Base-by-base conservation (phyloP, 1,284 basidiomycete genomes). In the Xerocomus amazonicus region DNA sequence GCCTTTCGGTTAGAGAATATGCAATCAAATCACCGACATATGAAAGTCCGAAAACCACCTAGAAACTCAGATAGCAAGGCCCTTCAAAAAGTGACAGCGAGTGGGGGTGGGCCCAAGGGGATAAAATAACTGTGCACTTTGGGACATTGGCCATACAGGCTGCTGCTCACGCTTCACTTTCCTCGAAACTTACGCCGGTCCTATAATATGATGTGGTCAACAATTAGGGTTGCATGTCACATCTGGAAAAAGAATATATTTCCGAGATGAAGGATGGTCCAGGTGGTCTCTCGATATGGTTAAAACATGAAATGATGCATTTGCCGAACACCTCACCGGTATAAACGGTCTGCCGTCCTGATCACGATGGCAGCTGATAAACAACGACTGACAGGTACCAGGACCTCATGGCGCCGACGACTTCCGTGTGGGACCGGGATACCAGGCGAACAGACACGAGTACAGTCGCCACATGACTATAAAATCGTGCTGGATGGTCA, bases 401-500 rank as follows among this genome's bases (percentile, higher is more conserved):
- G 39, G 42, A 50, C 59, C 32, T 77, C 98, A 39, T 95, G 92
- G 44, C 75, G 93, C 32, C 79, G 92, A 38, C 93, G 97, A 87
- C 84, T 12, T 90, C 94, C 75, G 97, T 46, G 78, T 80, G 54
- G 31, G 89, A 90, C 66, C 78, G 35, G 45, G 47, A 48, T 47
- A 38, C 43, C 42, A 49, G 50, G 52, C 38, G 43, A 37, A 35
- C 43, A 28, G 50, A 47, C 59, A 62, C 61, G 55, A 56, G 52
- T 42, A 45, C 50, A 45, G 44, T 33, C 48, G 34, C 47, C 45
- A 27, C 49, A 52, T 16, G 43, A 42, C 61, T 63, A 63, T 63
- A 63, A 67, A 67, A 51, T 45, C 9, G 53, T 47, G 33, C 35
- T 32, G 39, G 50, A 40, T 45, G 39, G 51, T 52, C 43, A 56